These are phyloP conservation scores for Syzygium oleosum DNA, from an alignment of 345 rosid genomes.

Conservation along the genomic window DNA sequence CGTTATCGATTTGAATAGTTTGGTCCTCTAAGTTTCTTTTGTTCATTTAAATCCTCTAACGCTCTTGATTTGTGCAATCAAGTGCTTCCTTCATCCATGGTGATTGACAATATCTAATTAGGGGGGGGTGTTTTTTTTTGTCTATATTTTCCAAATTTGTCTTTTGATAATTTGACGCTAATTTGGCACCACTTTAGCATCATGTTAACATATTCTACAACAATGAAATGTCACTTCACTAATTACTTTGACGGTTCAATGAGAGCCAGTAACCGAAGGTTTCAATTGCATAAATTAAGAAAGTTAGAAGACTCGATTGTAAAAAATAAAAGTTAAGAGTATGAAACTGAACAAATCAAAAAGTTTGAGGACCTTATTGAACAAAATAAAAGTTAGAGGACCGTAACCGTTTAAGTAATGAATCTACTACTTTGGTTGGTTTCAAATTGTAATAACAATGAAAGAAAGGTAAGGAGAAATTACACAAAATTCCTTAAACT, in stretches of 20 bases:
- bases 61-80: background rate
- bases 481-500: too few relatives aligned
- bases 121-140: background rate
- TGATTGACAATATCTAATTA: background rate
- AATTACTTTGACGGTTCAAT: background rate
- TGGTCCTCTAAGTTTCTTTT: background rate
- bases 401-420: background rate
- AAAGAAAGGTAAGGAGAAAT: too few relatives aligned
- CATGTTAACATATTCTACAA: background rate
- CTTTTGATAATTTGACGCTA: background rate
- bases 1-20: background rate
- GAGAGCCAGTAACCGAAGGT: background rate
- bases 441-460: too few relatives aligned
- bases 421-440: too few relatives aligned
- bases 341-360: background rate
- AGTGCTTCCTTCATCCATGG: background rate
- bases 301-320: background rate
- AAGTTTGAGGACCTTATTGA: background rate
- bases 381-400: background rate
- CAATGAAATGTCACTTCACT: background rate
- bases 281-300: background rate
- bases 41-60: background rate
- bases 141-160: background rate
- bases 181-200: background rate
- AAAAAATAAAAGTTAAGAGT: background rate